These are phyloP conservation scores for Saturnispora zaruensis DNA, from an alignment of 805 yeast genomes.

Conservation along the genomic window DNA sequence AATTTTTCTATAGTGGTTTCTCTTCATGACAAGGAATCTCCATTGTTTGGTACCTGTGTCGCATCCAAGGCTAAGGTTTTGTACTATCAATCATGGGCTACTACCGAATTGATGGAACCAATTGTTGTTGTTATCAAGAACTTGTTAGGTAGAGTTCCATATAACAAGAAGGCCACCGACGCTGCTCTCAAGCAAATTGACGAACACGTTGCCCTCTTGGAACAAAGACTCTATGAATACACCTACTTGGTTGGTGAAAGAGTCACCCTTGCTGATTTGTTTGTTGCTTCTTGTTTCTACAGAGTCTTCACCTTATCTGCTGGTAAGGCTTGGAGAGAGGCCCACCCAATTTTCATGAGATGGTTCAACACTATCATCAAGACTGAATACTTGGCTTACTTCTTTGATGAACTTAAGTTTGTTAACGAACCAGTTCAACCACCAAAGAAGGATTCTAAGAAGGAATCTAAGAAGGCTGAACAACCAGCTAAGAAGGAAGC, in stretches of 20 bases:
- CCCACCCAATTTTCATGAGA: constrained; percentile 43
- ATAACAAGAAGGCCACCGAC: constrained; percentile 57
- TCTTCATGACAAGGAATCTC: constrained; percentile 35
- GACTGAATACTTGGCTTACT: constrained; percentile 38
- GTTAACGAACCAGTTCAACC: constrained; percentile 54
- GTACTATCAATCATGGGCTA: constrained; percentile 72
- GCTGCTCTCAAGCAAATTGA: constrained; percentile 30
- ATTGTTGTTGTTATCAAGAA: constrained; percentile 48
- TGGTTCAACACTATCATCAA: constrained; percentile 43
- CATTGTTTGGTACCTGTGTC: constrained; percentile 51
- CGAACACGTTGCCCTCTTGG: constrained; percentile 36
- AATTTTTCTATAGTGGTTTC: constrained; percentile 32
- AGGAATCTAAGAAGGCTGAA: constrained; percentile 43
- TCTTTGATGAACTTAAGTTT: constrained; percentile 46
- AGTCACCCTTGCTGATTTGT: constrained; percentile 38
- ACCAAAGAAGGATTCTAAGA: constrained; percentile 61
- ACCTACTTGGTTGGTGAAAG: constrained; percentile 43
- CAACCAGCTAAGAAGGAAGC: constrained; percentile 33
- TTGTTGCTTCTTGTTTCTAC: constrained; percentile 34
- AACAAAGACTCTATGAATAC: constrained; percentile 42
- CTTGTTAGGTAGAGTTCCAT: constrained; percentile 56
- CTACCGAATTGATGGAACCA: constrained; percentile 51
- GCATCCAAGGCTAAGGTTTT: constrained; percentile 58
- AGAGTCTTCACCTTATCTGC: constrained; percentile 40
- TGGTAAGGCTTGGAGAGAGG: constrained; percentile 43